Conservation (phyloP, 2,329 filamentous ascomycete species). For the Arthrobotrys iridis region DNA sequence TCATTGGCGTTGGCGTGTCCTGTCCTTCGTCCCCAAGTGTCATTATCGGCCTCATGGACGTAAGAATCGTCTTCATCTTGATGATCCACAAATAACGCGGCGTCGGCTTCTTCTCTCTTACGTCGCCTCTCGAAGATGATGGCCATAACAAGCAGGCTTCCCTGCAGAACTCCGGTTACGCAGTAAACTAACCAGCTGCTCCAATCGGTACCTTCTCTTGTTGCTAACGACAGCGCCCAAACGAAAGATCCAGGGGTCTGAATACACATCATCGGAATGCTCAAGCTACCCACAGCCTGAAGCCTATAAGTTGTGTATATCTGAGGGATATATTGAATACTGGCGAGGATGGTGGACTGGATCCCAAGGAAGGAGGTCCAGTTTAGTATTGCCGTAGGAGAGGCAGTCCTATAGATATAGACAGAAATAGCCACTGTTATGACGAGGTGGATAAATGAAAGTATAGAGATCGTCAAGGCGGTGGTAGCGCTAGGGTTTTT, state of each 20-base stretch:
- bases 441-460: slow-evolving; percentile 79
- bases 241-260: slow-evolving; percentile 93
- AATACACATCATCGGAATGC: slow-evolving; percentile 97
- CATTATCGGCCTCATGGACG: slow-evolving; percentile 35
- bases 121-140: slow-evolving; percentile 73
- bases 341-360: slow-evolving; percentile 79
- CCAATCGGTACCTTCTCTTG: slow-evolving; percentile 82
- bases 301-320: slow-evolving; percentile 89
- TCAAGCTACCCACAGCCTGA: slow-evolving; percentile 87
- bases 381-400: slow-evolving; percentile 72
- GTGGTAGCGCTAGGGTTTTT: slow-evolving; percentile 76
- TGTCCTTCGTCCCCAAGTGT: slow-evolving; percentile 22
- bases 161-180: slow-evolving; percentile 86
- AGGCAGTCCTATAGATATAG: slow-evolving; percentile 58
- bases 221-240: slow-evolving; percentile 84
- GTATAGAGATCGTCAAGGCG: slow-evolving; percentile 76
- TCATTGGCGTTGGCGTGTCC: slow-evolving; percentile 24
- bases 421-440: slow-evolving; percentile 75
- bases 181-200: slow-evolving; percentile 94
- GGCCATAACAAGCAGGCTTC: slow-evolving; percentile 79
- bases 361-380: slow-evolving; percentile 91
- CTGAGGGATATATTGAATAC: slow-evolving; percentile 92
- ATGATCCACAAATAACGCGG: slow-evolving; percentile 36
- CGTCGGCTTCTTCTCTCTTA: slow-evolving; percentile 56
- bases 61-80: slow-evolving; percentile 36